phyloP scores from a whole-genome alignment of 257 asterid genomes.

The Fraxinus americana region DNA sequence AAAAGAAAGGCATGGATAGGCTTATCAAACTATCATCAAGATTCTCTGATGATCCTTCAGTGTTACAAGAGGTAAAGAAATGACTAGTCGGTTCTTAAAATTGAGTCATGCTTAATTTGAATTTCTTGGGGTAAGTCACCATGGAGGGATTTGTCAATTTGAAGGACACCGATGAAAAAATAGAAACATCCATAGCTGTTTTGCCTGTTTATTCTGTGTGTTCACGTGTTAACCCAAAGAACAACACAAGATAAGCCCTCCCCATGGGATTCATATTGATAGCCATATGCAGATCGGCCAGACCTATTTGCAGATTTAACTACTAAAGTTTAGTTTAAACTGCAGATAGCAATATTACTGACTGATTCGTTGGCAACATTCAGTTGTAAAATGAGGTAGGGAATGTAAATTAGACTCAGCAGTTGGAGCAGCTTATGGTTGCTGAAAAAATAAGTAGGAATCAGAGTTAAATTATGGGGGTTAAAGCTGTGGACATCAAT shows the following conservation, averaged over 20 bases:
- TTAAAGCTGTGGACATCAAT: neutral
- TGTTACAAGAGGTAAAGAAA: constrained; percentile 76
- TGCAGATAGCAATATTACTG: no score
- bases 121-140: constrained; percentile 12
- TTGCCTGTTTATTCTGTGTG: neutral
- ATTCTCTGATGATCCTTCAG: constrained; percentile 73
- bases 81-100: neutral
- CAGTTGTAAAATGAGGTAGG: no score
- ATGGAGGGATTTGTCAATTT: neutral
- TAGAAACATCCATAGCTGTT: neutral
- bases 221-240: neutral
- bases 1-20: constrained; percentile 74
- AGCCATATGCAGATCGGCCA: neutral
- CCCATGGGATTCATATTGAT: no score
- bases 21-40: constrained; percentile 71
- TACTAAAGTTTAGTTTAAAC: neutral
- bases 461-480: no score
- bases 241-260: no score
- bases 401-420: no score
- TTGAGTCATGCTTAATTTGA: neutral
- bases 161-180: neutral
- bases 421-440: constrained; percentile 35
- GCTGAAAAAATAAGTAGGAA: constrained; percentile 32
- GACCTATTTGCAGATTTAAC: neutral
- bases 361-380: no score